Conservation (phyloP, 495 filamentous ascomycete genomes). For the Penicillium taxi region DNA sequence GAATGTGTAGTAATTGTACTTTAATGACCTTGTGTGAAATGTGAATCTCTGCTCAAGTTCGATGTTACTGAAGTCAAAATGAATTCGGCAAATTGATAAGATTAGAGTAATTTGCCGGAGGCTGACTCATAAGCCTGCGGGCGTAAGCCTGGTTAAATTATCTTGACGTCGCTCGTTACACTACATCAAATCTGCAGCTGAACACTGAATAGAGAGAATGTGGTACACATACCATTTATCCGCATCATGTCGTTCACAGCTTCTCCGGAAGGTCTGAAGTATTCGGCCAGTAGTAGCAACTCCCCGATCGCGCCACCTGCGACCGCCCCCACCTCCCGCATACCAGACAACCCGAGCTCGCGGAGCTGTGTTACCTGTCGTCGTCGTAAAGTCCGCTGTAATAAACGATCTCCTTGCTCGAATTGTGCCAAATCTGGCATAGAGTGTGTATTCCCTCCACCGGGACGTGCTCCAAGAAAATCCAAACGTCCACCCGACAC, state of each 20-base stretch:
- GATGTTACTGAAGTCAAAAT: too few relatives aligned
- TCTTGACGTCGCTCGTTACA: too few relatives aligned
- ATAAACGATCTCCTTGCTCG: slow-evolving; percentile 74
- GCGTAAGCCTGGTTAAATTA: too few relatives aligned
- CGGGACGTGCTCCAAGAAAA: slow-evolving; percentile 69
- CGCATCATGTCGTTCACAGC: slow-evolving; percentile 27
- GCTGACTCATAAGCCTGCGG: too few relatives aligned
- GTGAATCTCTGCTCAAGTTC: too few relatives aligned
- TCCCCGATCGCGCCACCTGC: slow-evolving; percentile 15
- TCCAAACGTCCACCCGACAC: slow-evolving; percentile 60
- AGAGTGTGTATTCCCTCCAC: slow-evolving; percentile 77
- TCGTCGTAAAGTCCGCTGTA: slow-evolving; percentile 77
- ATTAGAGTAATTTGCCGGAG: too few relatives aligned
- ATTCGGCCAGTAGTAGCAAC: slow-evolving; percentile 14
- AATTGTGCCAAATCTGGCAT: slow-evolving; percentile 74
- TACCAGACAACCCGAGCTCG: slow-evolving; percentile 39
- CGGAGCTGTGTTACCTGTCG: slow-evolving; percentile 81
- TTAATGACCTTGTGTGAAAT: too few relatives aligned
- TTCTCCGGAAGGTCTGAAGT: slow-evolving; percentile 16
- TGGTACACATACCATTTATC: slow-evolving; percentile 1
- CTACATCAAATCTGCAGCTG: too few relatives aligned
- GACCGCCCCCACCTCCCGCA: slow-evolving; percentile 11
- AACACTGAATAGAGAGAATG: too few relatives aligned
- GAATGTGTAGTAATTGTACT: too few relatives aligned
- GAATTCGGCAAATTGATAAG: too few relatives aligned